Base-by-base conservation (phyloP, 352 stramenopile genomes). In the Pythium scleroteichum region DNA sequence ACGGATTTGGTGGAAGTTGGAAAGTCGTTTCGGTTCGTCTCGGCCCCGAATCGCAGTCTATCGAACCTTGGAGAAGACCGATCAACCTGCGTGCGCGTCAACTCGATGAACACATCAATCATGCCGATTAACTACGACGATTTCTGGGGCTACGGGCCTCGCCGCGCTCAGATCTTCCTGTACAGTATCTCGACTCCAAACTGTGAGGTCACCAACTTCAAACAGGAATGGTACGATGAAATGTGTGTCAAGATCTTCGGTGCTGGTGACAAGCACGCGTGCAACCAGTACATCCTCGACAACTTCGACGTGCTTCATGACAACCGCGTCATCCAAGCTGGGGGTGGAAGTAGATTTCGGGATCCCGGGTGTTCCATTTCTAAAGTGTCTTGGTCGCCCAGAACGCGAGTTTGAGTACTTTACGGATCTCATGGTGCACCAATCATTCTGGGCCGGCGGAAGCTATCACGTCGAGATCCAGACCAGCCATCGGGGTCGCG, bases 391-490 rank as follows among this genome's bases (percentile, higher is more conserved):
- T 4, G 59, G 53, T 6, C 62, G 66, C 1, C 63, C 64, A 13
- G 50, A 63, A 12, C 41, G 39, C 3, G 32, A n/a, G 26, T 78
- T 81, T 41, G 32, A 69, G 39, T 73, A 63, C 51, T 68, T 76
- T n/a, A 68, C 67, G 12, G 72, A 78, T 29, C 44, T 77, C 40
- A 62, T 78, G 26, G 50, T 76, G 12, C 50, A 68, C 2, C 63
- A 78, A 42, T 58, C 44, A 0, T 78, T 70, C 45, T 80, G 69
- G 72, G 62, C 69, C n/a, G 72, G 72, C 0, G 58, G 68, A 0
- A 72, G 54, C 32, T 72, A 58, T 33, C 59, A 73, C 38, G 23
- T 79, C n/a, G 65, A 76, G 53, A 48, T 76, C 13, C 67, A 71
- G 22, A 68, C 19, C 47, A 74, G 67, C 47, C 57, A 38, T 68